Conservation (phyloP, 2,329 filamentous ascomycete species). For the Fusarium clavum region DNA sequence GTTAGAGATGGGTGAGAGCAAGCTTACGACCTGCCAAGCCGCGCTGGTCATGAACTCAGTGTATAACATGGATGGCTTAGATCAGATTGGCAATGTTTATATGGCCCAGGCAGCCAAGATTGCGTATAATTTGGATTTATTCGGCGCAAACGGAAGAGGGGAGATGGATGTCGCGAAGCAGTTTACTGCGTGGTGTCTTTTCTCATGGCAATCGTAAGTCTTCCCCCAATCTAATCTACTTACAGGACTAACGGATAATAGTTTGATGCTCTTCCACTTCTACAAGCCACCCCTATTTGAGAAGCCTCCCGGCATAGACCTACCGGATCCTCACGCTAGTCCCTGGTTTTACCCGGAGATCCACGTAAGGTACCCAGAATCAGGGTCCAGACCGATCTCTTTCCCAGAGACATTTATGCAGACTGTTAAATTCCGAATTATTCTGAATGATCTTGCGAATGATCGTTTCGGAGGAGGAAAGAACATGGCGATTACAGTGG, state of each 20-base stretch:
- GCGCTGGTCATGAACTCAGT: not conserved
- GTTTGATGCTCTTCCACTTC: not conserved
- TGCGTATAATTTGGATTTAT: not conserved
- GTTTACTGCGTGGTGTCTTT: not conserved
- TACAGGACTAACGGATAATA: not conserved
- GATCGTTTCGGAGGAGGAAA: not conserved
- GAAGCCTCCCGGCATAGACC: not conserved
- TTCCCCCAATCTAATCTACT: too few species aligned
- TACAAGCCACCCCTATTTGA: not conserved
- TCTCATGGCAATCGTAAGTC: not conserved
- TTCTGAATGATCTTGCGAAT: not conserved
- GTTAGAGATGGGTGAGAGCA: accelerated
- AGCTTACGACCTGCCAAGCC: not conserved
- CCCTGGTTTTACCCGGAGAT: not conserved
- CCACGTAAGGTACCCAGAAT: not conserved
- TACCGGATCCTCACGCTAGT: not conserved
- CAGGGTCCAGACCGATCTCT: not conserved
- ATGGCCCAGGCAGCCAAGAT: not conserved
- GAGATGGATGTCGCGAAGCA: not conserved
- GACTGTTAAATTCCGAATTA: not conserved
- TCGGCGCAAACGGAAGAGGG: too few species aligned
- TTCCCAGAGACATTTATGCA: not conserved
- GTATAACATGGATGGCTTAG: not conserved
- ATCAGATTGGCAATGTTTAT: not conserved
- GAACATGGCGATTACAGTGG: accelerated